A percentile compares a stretch with the other conserved stretches of the same genome.
phyloP scores from a whole-genome alignment of 371 early-diverging fungal genomes.

The Apophysomyces sp. region DNA sequence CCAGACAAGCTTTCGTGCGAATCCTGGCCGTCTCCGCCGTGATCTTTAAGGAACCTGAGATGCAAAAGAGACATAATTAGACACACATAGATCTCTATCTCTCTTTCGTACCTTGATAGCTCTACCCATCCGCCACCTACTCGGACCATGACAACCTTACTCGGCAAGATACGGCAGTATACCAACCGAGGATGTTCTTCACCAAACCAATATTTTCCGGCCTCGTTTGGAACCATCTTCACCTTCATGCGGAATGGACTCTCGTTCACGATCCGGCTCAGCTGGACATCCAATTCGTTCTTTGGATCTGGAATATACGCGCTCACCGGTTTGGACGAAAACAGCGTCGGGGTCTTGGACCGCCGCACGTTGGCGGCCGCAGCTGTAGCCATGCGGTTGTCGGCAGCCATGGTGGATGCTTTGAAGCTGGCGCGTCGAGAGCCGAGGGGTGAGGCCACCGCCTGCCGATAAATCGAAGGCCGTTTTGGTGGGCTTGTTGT shows the following conservation, averaged over 20 bases:
- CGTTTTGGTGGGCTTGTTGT: conserved; percentile 1
- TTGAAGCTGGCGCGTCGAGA: conserved; percentile 5
- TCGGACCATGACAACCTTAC: conserved; percentile 78
- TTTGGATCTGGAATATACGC: conserved; percentile 45
- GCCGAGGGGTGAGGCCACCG: not conserved
- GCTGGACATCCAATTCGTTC: conserved; percentile 43
- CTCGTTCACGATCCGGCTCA: conserved; percentile 65
- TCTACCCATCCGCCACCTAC: conserved; percentile 83
- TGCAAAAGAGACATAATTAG: not conserved
- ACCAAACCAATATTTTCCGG: conserved; percentile 76
- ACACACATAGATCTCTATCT: not conserved
- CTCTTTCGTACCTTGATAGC: conserved; percentile 40
- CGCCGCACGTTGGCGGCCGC: not conserved
- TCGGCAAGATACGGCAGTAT: conserved; percentile 61
- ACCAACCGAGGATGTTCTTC: conserved; percentile 62
- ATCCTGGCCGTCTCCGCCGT: not conserved
- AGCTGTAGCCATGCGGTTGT: not conserved
- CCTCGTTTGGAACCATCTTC: conserved; percentile 47
- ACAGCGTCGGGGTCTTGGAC: not conserved
- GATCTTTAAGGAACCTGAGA: conserved; percentile 1
- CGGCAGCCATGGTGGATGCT: not conserved
- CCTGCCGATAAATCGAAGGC: conserved; percentile 1
- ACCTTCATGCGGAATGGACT: conserved; percentile 41
- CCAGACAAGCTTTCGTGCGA: not conserved
- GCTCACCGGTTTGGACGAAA: not conserved